These are phyloP conservation scores for Leptomonas pyrrhocoris DNA, from an alignment of 208 protist species.

Conservation along the genomic window DNA sequence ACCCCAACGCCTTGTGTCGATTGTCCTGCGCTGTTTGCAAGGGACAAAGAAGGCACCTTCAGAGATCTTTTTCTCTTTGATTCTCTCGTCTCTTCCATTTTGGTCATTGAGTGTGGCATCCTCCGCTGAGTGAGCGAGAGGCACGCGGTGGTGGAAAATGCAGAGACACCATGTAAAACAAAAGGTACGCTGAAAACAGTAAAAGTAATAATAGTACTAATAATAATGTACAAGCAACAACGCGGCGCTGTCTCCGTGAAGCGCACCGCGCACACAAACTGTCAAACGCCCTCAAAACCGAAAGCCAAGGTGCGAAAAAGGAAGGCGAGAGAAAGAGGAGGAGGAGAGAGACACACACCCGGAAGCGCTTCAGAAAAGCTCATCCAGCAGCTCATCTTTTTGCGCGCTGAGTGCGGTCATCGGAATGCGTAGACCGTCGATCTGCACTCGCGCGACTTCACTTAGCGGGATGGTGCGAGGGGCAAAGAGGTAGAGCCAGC, in stretches of 20 bases:
- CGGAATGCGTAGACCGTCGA: constrained; percentile 35
- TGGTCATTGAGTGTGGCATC: no score
- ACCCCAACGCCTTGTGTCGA: no score
- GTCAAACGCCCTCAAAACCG: no score
- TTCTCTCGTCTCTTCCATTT: no score
- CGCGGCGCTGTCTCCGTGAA: no score
- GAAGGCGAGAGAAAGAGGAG: neutral
- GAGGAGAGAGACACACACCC: neutral
- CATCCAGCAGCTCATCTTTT: constrained; percentile 52
- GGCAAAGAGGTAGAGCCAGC: constrained; percentile 44
- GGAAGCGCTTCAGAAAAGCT: constrained; percentile 49
- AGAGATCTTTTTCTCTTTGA: no score
- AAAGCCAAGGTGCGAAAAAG: no score
- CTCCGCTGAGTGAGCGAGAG: no score
- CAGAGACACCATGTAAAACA: constrained; percentile 6
- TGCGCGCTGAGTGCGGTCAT: constrained; percentile 22
- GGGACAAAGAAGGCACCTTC: no score
- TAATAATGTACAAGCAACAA: neutral
- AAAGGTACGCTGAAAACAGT: neutral
- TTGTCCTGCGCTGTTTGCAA: no score
- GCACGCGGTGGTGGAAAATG: neutral
- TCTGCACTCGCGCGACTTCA: constrained; percentile 37
- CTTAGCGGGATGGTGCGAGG: constrained; percentile 34
- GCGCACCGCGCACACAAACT: no score
- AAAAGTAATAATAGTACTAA: constrained; percentile 3